These are phyloP conservation scores for Heliocybe sulcata DNA, from an alignment of 1,284 basidiomycete species.

Conservation along the genomic window DNA sequence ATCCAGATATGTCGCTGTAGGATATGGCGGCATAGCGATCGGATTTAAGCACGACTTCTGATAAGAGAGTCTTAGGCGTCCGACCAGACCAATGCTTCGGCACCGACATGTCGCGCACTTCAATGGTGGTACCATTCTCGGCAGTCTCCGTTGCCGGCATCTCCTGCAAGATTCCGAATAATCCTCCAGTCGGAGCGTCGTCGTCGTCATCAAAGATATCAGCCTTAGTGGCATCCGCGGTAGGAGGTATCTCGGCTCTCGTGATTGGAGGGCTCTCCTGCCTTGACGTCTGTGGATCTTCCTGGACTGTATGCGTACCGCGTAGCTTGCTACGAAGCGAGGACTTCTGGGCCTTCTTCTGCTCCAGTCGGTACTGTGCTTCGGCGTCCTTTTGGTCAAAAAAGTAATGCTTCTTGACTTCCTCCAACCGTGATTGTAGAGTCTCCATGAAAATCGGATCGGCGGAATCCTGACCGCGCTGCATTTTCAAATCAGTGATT, in stretches of 20 bases:
- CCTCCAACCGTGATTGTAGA: constrained; percentile 48
- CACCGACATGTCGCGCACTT: constrained; percentile 68
- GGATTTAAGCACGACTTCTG: constrained; percentile 56
- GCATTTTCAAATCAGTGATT: constrained; percentile 26
- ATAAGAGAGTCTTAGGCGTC: constrained; percentile 64
- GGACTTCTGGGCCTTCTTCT: constrained; percentile 41
- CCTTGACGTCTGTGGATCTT: constrained; percentile 7
- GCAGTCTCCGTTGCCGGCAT: constrained; percentile 46
- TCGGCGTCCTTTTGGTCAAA: constrained; percentile 71
- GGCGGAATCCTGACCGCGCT: constrained; percentile 28
- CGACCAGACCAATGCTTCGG: constrained; percentile 79
- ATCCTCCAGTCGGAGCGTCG: constrained; percentile 50
- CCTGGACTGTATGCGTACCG: constrained; percentile 16
- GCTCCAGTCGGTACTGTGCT: constrained; percentile 47
- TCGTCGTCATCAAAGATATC: constrained; percentile 42
- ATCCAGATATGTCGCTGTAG: constrained; percentile 59
- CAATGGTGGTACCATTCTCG: constrained; percentile 48
- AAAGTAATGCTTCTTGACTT: constrained; percentile 63
- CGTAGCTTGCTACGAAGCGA: constrained; percentile 51
- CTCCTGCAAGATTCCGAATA: constrained; percentile 70
- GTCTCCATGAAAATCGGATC: constrained; percentile 25
- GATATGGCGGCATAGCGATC: constrained; percentile 73
- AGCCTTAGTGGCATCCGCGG: background rate
- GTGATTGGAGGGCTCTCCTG: constrained; percentile 5
- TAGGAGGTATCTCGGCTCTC: background rate